phyloP scores from a whole-genome alignment of 2,329 filamentous ascomycete genomes.

The Dissoconium aciculare region DNA sequence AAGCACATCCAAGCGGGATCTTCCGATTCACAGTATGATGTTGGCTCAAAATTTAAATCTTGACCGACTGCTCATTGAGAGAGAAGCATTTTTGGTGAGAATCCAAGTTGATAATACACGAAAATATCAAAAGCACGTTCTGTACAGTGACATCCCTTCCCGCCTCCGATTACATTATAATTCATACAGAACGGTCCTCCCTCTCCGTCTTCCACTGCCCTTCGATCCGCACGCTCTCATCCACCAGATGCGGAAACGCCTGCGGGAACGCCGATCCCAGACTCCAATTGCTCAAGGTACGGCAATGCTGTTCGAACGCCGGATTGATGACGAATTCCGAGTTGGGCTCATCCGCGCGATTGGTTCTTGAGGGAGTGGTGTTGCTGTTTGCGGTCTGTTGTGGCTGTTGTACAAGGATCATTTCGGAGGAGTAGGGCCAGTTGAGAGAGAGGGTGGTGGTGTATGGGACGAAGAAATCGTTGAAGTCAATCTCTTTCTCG shows the following conservation, averaged over 20 bases:
- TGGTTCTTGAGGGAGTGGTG: conserved; percentile 44
- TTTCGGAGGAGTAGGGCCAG: conserved; percentile 67
- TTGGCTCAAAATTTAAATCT: no score
- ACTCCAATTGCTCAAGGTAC: conserved; percentile 66
- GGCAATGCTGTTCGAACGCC: conserved; percentile 67
- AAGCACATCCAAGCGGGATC: no score
- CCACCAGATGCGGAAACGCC: conserved; percentile 20
- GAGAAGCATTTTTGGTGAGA: no score
- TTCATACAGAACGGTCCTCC: no score
- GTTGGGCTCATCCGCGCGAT: no score
- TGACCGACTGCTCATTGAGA: no score
- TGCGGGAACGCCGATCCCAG: conserved; percentile 41
- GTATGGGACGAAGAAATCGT: conserved; percentile 71
- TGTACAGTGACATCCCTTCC: no score
- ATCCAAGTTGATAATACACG: no score
- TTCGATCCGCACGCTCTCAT: conserved; percentile 17
- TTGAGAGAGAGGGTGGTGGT: conserved; percentile 62
- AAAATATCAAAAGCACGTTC: no score
- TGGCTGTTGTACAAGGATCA: conserved; percentile 40
- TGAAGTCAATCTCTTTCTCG: conserved; percentile 40
- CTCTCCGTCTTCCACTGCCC: no score
- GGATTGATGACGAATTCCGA: conserved; percentile 53
- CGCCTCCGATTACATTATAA: no score
- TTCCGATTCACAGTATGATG: no score
- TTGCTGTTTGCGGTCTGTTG: conserved; percentile 12